Conservation (phyloP, 2,329 filamentous ascomycete genomes). For the Purpureocillium lavendulum region DNA sequence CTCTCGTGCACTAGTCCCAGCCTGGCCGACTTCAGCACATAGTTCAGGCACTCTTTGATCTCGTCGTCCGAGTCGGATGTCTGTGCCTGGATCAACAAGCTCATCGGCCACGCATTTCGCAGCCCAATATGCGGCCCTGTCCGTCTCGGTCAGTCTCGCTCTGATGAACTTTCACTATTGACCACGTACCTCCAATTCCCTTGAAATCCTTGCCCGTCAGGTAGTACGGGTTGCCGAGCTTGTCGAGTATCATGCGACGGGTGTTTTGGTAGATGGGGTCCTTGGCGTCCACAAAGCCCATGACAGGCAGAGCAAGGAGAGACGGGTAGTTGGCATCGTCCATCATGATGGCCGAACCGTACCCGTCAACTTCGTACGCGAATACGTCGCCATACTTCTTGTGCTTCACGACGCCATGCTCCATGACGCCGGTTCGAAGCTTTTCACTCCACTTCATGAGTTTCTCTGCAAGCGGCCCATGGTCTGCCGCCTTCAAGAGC, state of each 20-base stretch:
- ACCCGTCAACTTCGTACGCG: conserved; percentile 83
- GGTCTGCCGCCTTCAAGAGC: conserved; percentile 55
- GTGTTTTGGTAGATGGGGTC: conserved; percentile 82
- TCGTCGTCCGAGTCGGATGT: conserved; percentile 78
- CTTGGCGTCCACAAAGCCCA: conserved; percentile 61
- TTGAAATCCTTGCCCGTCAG: conserved; percentile 67
- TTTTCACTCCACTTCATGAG: conserved; percentile 50
- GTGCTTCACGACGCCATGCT: conserved; percentile 74
- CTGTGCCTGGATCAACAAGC: conserved; percentile 81
- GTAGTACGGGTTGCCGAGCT: conserved; percentile 80
- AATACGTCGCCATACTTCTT: conserved; percentile 71
- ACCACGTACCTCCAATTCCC: conserved; percentile 71
- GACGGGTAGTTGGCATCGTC: conserved; percentile 86
- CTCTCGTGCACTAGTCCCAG: conserved; percentile 88
- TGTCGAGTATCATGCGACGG: conserved; percentile 64
- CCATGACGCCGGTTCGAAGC: conserved; percentile 71
- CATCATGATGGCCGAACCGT: conserved; percentile 75
- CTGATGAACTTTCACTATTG: conserved; percentile 2
- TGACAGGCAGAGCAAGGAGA: conserved; percentile 65
- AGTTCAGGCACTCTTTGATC: conserved; percentile 62
- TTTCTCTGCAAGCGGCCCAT: conserved; percentile 41
- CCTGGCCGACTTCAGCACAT: conserved; percentile 67
- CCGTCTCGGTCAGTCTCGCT: background rate
- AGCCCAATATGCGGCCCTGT: conserved; percentile 64
- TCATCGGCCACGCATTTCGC: conserved; percentile 96